A percentile compares a stretch with the other conserved stretches of the same genome.
Evolutionary conservation across 768 basidiomycete species (phyloP).

Genomic region (Naganishia vaughanmartiniae): DNA sequence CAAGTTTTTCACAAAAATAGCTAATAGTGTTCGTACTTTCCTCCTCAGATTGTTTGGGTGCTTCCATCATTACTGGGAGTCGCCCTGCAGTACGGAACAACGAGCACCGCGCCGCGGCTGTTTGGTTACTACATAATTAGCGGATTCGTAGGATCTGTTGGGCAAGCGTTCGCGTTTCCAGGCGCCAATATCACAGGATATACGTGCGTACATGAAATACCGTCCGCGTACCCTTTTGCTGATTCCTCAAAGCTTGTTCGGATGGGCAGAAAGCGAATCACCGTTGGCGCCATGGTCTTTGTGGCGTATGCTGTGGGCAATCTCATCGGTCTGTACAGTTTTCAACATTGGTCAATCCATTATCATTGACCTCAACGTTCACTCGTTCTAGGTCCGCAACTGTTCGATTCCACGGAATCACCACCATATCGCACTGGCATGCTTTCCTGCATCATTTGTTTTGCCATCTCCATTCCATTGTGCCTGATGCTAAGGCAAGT

Average conservation of each 20-base stretch:
- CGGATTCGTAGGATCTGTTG: constrained; percentile 38
- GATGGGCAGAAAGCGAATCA: constrained; percentile 32
- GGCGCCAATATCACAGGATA: constrained; percentile 39
- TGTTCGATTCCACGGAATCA: constrained; percentile 36
- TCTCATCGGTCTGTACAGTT: constrained; percentile 35
- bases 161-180: constrained; percentile 38
- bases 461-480: constrained; percentile 32
- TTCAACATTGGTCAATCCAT: neutral
- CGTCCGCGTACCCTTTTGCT: too few relatives aligned
- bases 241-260: neutral
- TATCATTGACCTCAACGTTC: neutral
- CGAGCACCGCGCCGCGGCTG: constrained; percentile 32
- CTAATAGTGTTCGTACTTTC: neutral
- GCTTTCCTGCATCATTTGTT: constrained; percentile 36
- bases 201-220: constrained; percentile 26
- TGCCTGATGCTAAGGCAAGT: constrained; percentile 25
- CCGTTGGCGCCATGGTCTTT: constrained; percentile 38
- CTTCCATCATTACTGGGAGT: constrained; percentile 36
- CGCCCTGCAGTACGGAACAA: constrained; percentile 37
- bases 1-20: too few relatives aligned
- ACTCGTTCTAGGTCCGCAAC: neutral
- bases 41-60: constrained; percentile 32
- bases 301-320: constrained; percentile 39
- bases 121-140: constrained; percentile 40
- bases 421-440: constrained; percentile 38